Conservation (phyloP, 2,329 filamentous ascomycete species). For the Fusarium euwallaceae region DNA sequence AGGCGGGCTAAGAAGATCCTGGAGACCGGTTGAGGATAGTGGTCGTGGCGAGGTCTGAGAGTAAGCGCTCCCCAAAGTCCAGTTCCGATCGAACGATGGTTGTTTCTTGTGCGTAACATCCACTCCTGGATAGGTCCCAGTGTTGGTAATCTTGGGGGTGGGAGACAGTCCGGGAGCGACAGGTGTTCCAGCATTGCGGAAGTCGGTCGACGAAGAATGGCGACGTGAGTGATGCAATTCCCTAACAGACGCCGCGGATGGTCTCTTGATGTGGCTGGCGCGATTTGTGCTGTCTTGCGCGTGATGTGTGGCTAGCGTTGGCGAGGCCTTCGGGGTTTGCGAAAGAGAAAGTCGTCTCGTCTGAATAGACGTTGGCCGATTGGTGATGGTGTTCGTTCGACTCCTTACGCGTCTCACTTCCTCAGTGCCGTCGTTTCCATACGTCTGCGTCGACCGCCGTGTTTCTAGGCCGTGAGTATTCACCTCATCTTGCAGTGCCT, state of each 20-base stretch:
- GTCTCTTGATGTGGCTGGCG: slow-evolving; percentile 67
- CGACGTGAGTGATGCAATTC: slow-evolving; percentile 87
- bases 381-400: slow-evolving; percentile 70
- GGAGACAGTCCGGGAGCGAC: slow-evolving; percentile 42
- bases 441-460: slow-evolving; percentile 67
- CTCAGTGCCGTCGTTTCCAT: slow-evolving; percentile 72
- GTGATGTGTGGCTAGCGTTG: slow-evolving; percentile 57
- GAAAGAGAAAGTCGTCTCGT: slow-evolving; percentile 63
- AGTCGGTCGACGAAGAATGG: slow-evolving; percentile 85
- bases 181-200: slow-evolving; percentile 58
- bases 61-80: slow-evolving; percentile 71
- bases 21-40: slow-evolving; percentile 65
- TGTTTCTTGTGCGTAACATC: slow-evolving; percentile 71
- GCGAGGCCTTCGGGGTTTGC: slow-evolving; percentile 64
- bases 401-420: slow-evolving; percentile 64
- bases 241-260: slow-evolving; percentile 85
- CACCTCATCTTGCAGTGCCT: slow-evolving; percentile 89
- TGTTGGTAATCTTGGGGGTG: slow-evolving; percentile 56
- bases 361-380: slow-evolving; percentile 62
- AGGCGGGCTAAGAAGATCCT: slow-evolving; percentile 58
- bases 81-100: slow-evolving; percentile 78
- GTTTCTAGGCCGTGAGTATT: slow-evolving; percentile 62
- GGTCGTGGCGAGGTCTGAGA: slow-evolving; percentile 58
- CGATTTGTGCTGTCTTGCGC: slow-evolving; percentile 62
- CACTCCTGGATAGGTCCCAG: slow-evolving; percentile 58